Evolutionary conservation across 2,329 filamentous ascomycete genomes (phyloP).

Genomic region (Canariomyces notabilis): DNA sequence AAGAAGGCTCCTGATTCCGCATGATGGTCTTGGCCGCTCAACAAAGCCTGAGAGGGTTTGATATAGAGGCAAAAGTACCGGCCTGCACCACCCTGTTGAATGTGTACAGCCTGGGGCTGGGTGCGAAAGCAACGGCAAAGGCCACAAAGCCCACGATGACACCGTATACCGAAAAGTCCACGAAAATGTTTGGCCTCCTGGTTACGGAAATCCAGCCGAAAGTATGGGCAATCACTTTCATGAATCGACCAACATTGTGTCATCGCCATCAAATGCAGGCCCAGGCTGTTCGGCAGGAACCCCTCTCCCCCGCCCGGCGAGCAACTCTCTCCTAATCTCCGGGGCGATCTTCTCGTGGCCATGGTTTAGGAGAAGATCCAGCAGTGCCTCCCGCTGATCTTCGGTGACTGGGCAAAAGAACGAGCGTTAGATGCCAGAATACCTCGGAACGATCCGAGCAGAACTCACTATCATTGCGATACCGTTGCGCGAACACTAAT

Average conservation of each 20-base stretch:
- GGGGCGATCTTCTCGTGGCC: constrained; percentile 87
- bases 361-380: constrained; percentile 79
- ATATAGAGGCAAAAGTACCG: no score
- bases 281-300: constrained; percentile 58
- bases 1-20: no score
- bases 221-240: constrained; percentile 12
- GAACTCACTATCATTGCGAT: constrained; percentile 70
- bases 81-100: no score
- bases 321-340: constrained; percentile 80
- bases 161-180: background rate
- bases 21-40: no score
- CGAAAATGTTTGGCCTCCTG: background rate
- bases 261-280: constrained; percentile 65
- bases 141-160: no score
- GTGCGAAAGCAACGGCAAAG: no score
- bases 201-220: background rate
- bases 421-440: constrained; percentile 11
- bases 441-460: background rate
- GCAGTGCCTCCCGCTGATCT: constrained; percentile 79
- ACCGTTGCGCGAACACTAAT: constrained; percentile 86
- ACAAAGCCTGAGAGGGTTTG: no score
- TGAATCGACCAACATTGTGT: constrained; percentile 77
- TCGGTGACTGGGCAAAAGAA: constrained; percentile 59
- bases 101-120: no score
- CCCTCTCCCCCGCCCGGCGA: constrained; percentile 83